Evolutionary conservation across 23 red algal species (phyloP), one percentile per base, ranked within the genome.

Genomic region (Gracilariopsis chorda): DNA sequence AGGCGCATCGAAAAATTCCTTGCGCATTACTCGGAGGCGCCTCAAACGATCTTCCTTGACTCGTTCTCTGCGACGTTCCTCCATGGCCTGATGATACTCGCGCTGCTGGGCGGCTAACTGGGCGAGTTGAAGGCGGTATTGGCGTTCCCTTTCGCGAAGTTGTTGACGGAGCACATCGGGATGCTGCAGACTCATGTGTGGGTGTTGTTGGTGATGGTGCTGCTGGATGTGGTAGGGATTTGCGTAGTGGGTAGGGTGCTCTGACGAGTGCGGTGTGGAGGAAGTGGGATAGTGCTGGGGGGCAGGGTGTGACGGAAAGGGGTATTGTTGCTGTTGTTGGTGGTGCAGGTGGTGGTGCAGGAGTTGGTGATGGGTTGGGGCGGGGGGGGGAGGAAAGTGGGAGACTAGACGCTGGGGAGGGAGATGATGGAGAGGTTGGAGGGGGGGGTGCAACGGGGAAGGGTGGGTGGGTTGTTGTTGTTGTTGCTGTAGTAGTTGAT

Each of bases 1-100:
- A 8, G 88, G 88, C 13, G 68, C 84, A 34, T 93, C 51, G 71
- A 96, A 96, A 49, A 96, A 96, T 48, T 86, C 48, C 51, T 80
- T 85, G 59, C 92, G 92, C 36, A 94, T 72, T 8, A 68, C 21
- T 24, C 91, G 91, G 41, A 94, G 83, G 36, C 77, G 34, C 48
- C 52, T 51, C n/a, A 88, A 44, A 43, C 78, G 90, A 3, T 83
- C 69, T 47, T 93, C 83, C 67, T 60, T 61, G 14, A 60, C 85
- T 17, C 52, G 49, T 24, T 73, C 88, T 43, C 72, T 32, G 41
- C 61, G 42, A n/a, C 73, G 49, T 30, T 55, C 30, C 41, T 51
- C 32, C 86, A 76, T 46, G 3, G 67, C 67, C 25, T 25, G 42
- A 37, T 25, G 0, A 48, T 32, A 69, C 23, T 53, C 46, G 12